These are phyloP conservation scores for Aureoboletus auriporus DNA, from an alignment of 768 basidiomycete species.

Conservation along the genomic window DNA sequence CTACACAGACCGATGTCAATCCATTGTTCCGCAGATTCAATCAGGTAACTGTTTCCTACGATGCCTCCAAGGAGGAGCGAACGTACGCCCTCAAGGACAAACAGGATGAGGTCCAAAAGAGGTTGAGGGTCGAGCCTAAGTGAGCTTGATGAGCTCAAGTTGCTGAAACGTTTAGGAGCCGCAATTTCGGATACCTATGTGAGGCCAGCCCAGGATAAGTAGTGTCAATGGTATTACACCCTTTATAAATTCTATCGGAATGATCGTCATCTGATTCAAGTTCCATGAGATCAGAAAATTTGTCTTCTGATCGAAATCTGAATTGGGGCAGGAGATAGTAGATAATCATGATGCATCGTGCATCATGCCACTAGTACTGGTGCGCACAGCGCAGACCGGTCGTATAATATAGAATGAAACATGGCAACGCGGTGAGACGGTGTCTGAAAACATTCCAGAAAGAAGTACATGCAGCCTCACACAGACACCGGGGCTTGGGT, in stretches of 20 bases:
- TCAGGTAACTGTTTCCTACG: conserved; percentile 72
- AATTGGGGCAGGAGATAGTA: too few relatives aligned
- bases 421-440: conserved; percentile 2
- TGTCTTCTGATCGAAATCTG: too few relatives aligned
- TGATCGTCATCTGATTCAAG: too few relatives aligned
- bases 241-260: too few relatives aligned
- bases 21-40: conserved; percentile 59
- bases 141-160: conserved; percentile 4
- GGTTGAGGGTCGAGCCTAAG: conserved; percentile 44
- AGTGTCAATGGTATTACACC: too few relatives aligned
- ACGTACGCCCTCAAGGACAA: conserved; percentile 69
- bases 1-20: conserved; percentile 7
- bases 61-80: conserved; percentile 86
- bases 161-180: too few relatives aligned
- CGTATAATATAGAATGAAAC: conserved; percentile 7
- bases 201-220: too few relatives aligned
- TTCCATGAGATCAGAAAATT: too few relatives aligned
- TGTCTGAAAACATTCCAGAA: conserved; percentile 12
- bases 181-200: too few relatives aligned
- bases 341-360: too few relatives aligned
- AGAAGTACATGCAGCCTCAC: background rate
- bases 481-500: conserved; percentile 9
- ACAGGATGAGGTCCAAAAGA: conserved; percentile 59
- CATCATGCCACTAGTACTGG: background rate
- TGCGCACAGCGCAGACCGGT: background rate